Percentiles rank a stretch among this genome's conserved stretches.
Conservation (phyloP, 2,329 filamentous ascomycete species). For the Fusarium paranaense region DNA sequence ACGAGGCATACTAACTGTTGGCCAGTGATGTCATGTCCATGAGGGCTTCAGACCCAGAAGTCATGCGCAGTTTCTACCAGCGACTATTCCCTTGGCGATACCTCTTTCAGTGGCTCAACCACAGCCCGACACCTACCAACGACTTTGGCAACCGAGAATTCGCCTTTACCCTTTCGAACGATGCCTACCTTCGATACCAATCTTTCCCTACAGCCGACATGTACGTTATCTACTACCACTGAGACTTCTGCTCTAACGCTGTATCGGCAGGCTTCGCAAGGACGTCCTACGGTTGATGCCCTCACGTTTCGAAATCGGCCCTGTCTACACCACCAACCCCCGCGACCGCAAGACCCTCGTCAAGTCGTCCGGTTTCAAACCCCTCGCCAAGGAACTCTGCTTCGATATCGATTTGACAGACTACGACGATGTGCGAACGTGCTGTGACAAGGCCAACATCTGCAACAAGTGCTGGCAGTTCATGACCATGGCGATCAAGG, state of each 20-base stretch:
- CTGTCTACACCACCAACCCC: conserved; percentile 95
- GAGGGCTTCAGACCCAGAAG: conserved; percentile 77
- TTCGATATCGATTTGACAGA: conserved; percentile 99
- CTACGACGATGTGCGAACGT: conserved; percentile 96
- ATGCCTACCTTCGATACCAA: conserved; percentile 93
- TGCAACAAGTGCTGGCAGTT: conserved; percentile 96
- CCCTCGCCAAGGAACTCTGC: conserved; percentile 91
- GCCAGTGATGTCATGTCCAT: conserved; percentile 51
- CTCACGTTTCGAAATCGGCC: conserved; percentile 96
- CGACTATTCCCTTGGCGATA: conserved; percentile 94
- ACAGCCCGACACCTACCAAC: conserved; percentile 84
- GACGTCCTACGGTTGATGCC: conserved; percentile 90
- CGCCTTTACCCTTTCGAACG: conserved; percentile 92
- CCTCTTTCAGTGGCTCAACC: conserved; percentile 98
- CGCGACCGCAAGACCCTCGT: conserved; percentile 90
- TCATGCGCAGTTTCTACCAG: conserved; percentile 95
- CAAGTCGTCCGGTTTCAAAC: conserved; percentile 84
- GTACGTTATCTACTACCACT: conserved; percentile 47
- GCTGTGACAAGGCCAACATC: conserved; percentile 93
- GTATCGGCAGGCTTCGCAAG: conserved; percentile 76
- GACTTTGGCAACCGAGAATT: conserved; percentile 97
- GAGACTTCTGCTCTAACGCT: conserved; percentile 5
- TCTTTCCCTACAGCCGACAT: conserved; percentile 68
- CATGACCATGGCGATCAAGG: conserved; percentile 97
- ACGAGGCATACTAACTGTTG: conserved; percentile 11